Percentiles rank a stretch among this genome's conserved stretches.
phyloP scores from a whole-genome alignment of 768 basidiomycete species.

The Amanita rimosa region DNA sequence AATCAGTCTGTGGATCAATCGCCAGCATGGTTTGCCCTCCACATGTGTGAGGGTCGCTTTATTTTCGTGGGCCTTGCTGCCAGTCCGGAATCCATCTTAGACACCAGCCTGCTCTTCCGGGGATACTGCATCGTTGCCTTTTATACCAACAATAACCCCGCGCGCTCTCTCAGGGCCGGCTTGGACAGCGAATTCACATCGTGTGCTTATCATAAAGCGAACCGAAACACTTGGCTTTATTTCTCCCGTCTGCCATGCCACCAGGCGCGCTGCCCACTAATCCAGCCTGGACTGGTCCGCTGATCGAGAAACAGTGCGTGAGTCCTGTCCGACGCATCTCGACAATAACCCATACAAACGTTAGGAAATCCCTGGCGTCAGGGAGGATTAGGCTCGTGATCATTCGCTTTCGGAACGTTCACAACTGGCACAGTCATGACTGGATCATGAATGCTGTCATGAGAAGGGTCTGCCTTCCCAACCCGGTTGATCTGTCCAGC shows the following conservation, averaged over 20 bases:
- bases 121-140: constrained; percentile 21
- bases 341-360: not conserved
- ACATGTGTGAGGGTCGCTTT: constrained; percentile 23
- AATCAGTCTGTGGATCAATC: constrained; percentile 29
- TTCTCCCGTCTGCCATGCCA: constrained; percentile 3
- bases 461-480: constrained; percentile 7
- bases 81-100: constrained; percentile 23
- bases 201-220: constrained; percentile 8
- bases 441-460: constrained; percentile 10
- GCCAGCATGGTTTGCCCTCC: constrained; percentile 12
- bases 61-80: constrained; percentile 21
- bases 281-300: constrained; percentile 7
- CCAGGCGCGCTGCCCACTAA: too few relatives aligned
- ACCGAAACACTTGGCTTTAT: not conserved
- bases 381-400: constrained; percentile 3
- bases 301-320: constrained; percentile 7
- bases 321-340: not conserved
- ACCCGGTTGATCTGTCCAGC: not conserved
- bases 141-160: constrained; percentile 18
- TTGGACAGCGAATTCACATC: constrained; percentile 12
- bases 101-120: constrained; percentile 20
- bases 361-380: not conserved
- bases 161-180: constrained; percentile 21
- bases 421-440: not conserved
- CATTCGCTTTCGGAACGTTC: constrained; percentile 4